Conservation (phyloP, 257 asterid species). For the Solanum raphanifolium region DNA sequence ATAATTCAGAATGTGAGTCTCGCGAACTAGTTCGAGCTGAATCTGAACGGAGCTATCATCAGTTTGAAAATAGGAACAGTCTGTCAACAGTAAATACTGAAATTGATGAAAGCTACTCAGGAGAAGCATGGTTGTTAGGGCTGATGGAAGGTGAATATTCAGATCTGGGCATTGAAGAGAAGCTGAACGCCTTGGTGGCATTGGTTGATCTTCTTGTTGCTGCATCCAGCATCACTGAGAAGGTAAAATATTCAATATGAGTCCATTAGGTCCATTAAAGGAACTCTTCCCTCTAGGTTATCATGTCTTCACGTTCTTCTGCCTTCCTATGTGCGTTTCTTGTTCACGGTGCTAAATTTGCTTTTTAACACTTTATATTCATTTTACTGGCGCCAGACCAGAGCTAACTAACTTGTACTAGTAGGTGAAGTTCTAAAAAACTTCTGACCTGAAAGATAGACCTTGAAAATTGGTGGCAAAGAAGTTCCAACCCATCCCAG, state of each 20-base stretch:
- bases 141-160: slow-evolving; percentile 97
- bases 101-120: slow-evolving; percentile 96
- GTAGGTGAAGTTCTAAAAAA: background rate
- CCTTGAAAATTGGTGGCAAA: background rate
- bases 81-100: slow-evolving; percentile 34
- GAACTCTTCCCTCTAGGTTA: background rate
- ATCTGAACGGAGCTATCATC: slow-evolving; percentile 21
- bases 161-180: slow-evolving; percentile 81
- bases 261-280: background rate
- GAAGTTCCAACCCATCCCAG: background rate
- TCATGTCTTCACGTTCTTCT: background rate
- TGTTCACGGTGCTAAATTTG: background rate
- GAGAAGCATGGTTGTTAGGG: slow-evolving; percentile 89
- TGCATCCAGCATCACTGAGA: slow-evolving; percentile 67
- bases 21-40: slow-evolving; percentile 33
- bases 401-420: background rate
- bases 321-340: background rate
- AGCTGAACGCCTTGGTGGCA: slow-evolving; percentile 55
- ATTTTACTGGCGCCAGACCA: background rate
- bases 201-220: slow-evolving; percentile 72
- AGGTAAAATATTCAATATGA: slow-evolving; percentile 41
- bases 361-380: background rate
- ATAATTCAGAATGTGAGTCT: slow-evolving; percentile 48
- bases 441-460: background rate
- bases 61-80: slow-evolving; percentile 14